Evolutionary conservation across 306 rosid species (phyloP).

Genomic region (Malus orientalis): DNA sequence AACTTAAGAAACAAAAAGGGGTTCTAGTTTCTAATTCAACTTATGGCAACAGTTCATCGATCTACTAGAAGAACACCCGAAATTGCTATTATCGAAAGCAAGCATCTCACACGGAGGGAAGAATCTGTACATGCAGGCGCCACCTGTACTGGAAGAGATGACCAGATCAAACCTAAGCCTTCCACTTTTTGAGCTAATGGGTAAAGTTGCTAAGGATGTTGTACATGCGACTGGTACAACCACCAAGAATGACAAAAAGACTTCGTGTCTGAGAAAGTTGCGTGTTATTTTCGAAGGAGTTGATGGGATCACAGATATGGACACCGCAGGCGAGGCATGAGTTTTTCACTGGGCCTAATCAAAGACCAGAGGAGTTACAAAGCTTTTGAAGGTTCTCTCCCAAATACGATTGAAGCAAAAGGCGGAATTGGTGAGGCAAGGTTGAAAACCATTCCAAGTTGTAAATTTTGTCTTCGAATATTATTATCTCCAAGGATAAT

Average conservation of each 20-base stretch:
- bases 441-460: conserved; percentile 20
- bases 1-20: background rate
- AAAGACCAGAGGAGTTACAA: background rate
- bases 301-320: conserved; percentile 85
- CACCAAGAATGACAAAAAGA: conserved; percentile 47
- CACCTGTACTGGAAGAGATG: conserved; percentile 93
- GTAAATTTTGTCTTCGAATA: conserved; percentile 7
- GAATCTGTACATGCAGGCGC: conserved; percentile 94
- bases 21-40: background rate
- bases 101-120: conserved; percentile 67
- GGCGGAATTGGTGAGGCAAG: conserved; percentile 30
- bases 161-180: conserved; percentile 70
- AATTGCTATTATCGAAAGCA: conserved; percentile 66
- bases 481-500: background rate
- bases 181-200: conserved; percentile 67
- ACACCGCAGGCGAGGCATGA: conserved; percentile 80
- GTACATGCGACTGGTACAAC: conserved; percentile 71
- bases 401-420: conserved; percentile 7
- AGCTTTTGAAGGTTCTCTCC: conserved; percentile 20
- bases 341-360: conserved; percentile 3
- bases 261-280: conserved; percentile 60
- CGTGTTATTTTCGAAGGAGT: conserved; percentile 66
- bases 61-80: conserved; percentile 73
- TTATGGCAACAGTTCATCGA: conserved; percentile 60
- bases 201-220: conserved; percentile 50